Percentiles rank a stretch among this genome's conserved stretches.
These are phyloP conservation scores for Oehlia diaphana DNA, from an alignment of 192 early-diverging fungal genomes.

Conservation along the genomic window DNA sequence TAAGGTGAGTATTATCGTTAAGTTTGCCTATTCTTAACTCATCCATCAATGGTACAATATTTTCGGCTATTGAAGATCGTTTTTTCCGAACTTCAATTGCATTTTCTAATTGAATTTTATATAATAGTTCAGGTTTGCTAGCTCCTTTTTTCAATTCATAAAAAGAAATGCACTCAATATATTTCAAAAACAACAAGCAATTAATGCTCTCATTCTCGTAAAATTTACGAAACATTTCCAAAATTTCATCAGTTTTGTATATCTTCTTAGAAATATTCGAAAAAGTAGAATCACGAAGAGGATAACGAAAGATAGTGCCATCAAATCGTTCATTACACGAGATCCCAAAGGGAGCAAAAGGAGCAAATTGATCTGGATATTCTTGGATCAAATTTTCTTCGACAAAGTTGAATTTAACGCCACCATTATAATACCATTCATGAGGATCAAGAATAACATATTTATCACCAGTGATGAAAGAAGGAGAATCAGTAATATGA, in stretches of 20 bases:
- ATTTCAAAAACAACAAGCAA: conserved; percentile 37
- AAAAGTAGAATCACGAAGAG: conserved; percentile 35
- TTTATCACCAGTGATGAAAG: conserved; percentile 37
- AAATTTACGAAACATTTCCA: conserved; percentile 33
- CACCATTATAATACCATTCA: conserved; percentile 28
- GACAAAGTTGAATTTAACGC: conserved; percentile 29
- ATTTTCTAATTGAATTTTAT: conserved; percentile 34
- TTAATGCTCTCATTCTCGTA: conserved; percentile 30
- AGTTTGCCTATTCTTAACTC: background rate
- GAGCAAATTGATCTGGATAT: conserved; percentile 35
- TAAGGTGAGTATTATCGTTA: background rate
- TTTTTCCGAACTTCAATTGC: conserved; percentile 19
- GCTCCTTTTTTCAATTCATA: conserved; percentile 33
- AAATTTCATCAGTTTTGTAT: conserved; percentile 32
- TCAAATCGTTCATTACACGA: conserved; percentile 23
- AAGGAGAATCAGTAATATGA: conserved; percentile 40
- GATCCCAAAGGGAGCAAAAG: conserved; percentile 12
- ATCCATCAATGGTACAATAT: conserved; percentile 15
- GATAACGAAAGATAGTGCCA: conserved; percentile 43
- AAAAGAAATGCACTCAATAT: conserved; percentile 36
- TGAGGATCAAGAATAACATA: conserved; percentile 40
- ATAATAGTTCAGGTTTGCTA: conserved; percentile 9
- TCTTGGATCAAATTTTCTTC: background rate
- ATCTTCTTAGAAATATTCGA: conserved; percentile 32
- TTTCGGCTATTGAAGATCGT: background rate